phyloP scores from a whole-genome alignment of 208 protist genomes.

The Wallacemonas sp. region DNA sequence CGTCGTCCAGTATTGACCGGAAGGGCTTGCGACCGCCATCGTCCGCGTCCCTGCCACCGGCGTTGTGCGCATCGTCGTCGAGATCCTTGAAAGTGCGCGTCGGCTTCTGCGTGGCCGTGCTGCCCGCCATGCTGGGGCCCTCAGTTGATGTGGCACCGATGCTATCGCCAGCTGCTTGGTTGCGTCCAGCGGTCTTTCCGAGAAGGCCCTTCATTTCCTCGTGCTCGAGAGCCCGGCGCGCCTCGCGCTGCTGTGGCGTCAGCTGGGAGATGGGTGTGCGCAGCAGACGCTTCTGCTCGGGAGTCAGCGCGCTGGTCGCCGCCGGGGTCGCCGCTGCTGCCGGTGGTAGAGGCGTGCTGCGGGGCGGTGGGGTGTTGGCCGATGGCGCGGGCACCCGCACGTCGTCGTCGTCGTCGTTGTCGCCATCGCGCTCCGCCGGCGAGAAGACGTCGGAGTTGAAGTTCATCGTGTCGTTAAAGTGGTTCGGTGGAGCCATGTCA shows the following conservation, averaged over 20 bases:
- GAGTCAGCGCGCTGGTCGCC: neutral
- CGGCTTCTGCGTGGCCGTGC: slow-evolving; percentile 10
- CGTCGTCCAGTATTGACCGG: slow-evolving; percentile 8
- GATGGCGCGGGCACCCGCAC: neutral
- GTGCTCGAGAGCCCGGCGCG: slow-evolving; percentile 17
- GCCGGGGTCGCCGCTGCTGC: neutral
- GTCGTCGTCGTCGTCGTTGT: neutral
- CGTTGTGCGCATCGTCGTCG: neutral
- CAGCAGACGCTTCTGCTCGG: slow-evolving; percentile 1
- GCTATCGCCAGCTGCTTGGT: too few species aligned
- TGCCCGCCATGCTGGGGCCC: neutral
- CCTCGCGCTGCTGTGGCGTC: slow-evolving; percentile 17
- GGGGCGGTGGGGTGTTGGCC: too few species aligned
- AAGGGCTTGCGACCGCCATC: slow-evolving; percentile 1
- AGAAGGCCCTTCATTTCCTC: slow-evolving; percentile 27
- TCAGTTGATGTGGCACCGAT: neutral
- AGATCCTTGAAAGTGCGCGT: neutral
- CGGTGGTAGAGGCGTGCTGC: too few species aligned
- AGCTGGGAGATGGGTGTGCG: slow-evolving; percentile 4
- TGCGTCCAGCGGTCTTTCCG: too few species aligned
- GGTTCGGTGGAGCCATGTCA: slow-evolving; percentile 21
- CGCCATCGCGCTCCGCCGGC: slow-evolving; percentile 11
- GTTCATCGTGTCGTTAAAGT: neutral
- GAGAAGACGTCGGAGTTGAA: slow-evolving; percentile 21
- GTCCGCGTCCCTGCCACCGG: neutral